Conservation (phyloP, 78 protist species). For the Dictyostelium capitatum region DNA sequence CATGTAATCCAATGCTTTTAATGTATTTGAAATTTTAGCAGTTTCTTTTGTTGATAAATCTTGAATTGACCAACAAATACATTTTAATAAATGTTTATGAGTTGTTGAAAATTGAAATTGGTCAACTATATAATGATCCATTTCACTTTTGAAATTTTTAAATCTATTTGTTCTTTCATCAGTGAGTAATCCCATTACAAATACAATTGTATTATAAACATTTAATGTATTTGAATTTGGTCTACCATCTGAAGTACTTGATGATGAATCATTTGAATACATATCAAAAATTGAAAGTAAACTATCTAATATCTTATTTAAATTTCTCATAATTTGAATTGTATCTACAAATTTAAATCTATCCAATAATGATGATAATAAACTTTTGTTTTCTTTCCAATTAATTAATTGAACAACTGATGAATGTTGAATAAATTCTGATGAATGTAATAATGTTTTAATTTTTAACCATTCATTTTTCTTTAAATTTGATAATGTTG, state of each 20-base stretch:
- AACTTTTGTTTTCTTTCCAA: slow-evolving; percentile 34
- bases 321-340: slow-evolving; percentile 65
- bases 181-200: slow-evolving; percentile 63
- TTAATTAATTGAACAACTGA: slow-evolving; percentile 33
- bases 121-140: slow-evolving; percentile 39
- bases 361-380: slow-evolving; percentile 11
- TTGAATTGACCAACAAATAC: slow-evolving; percentile 27
- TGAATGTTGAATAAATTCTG: slow-evolving; percentile 46
- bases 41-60: slow-evolving; percentile 51
- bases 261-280: not conserved
- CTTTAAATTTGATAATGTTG: not conserved
- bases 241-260: not conserved
- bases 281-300: slow-evolving; percentile 56
- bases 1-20: slow-evolving; percentile 62
- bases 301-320: slow-evolving; percentile 39
- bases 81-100: slow-evolving; percentile 61
- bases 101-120: slow-evolving; percentile 42
- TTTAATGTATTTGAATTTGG: slow-evolving; percentile 21
- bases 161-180: slow-evolving; percentile 70
- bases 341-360: slow-evolving; percentile 70
- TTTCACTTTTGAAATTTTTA: slow-evolving; percentile 44
- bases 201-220: slow-evolving; percentile 74
- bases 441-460: slow-evolving; percentile 43
- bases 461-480: slow-evolving; percentile 49
- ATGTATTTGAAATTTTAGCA: slow-evolving; percentile 71